Base-by-base conservation (phyloP, 495 filamentous ascomycete species). In the Staphylotrichum tortipilum region DNA sequence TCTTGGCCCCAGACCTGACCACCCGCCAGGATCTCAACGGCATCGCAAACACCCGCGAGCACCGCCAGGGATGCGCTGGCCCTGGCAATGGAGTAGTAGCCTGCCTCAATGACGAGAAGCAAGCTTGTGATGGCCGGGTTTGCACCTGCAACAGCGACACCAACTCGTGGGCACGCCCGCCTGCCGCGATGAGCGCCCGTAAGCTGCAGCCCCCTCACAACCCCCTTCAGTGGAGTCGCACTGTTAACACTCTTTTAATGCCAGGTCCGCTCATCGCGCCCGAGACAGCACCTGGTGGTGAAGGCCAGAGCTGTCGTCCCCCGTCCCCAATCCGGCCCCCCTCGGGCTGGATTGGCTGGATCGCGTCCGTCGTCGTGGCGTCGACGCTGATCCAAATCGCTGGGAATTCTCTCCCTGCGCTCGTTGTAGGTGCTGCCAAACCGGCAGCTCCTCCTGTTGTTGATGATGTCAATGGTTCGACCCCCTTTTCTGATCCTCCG, bases 21-120 rank as follows among this genome's bases (percentile, higher is more conserved):
- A 82, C 80, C 22, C 68, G 80, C 45, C 74, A 78, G 63, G 80
- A 84, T 52, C 75, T 84, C 36, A 84, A 83, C 53, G 79, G 80
- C 34, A 72, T 77, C 34, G 69, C 66, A 47, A 66, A 64, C 45
- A 44, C 63, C 14, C 55, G 61, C 11, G 56, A 51, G 31, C 56
- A 62, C 23, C 54, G 56, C 38, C 52, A 49, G 30, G 35, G 49
- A 7, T 49, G 48, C 23, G 24, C 49, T 10, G 49, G 43, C 9
- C 7, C 45, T 4, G 33, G 44, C n/a, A 38, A 26, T 26, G 35
- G 46, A 10, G 47, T 37, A 10, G 47, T 37, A 28, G 50, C 44
- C 12, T 40, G 53, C 6, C 28, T 23, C n/a, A 56, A 48, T 30
- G 49, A 55, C 28, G 58, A 54, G 30, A 57, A 60, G 41, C 49